Evolutionary conservation across 352 stramenopile genomes (phyloP), one percentile per base, ranked within the genome.

Genomic region (Phytophthora podocarpi): DNA sequence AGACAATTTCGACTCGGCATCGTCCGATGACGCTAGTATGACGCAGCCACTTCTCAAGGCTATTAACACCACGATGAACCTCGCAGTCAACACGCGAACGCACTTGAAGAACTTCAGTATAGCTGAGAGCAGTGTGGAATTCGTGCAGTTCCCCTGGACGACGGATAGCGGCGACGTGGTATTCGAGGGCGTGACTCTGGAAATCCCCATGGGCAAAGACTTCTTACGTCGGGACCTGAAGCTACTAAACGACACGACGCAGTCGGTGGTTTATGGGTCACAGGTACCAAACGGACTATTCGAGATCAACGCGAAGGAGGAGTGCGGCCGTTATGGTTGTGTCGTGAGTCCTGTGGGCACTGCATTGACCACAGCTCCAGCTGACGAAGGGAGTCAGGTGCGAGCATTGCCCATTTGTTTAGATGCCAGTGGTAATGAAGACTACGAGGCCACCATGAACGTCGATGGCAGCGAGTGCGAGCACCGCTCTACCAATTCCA

Each of bases 271-370:
- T 2, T 77, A 77, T 40, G 68, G 68, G n/a, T 46, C 53, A 10
- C 24, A 63, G 10, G 68, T 51, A 1, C 53, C 52, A 2, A 30
- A 52, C 7, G 61, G 49, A 0, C 37, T 74, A 7, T 87, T 85
- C 53, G 59, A 85, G 47, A 84, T 87, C 43, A 87, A 87, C 41
- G 50, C 78, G 1, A 85, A 85, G 46, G 78, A 87, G 20, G 78
- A 85, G 23, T 87, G 78, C 40, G 73, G 75, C 18, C 64, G 67
- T n/a, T 56, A 59, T 31, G 75, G 64, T 24, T 87, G 78, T 26
- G 47, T 85, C 2, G 58, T 87, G 13, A 85, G 74, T 35, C 63
- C 72, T 10, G 63, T 70, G 0, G 74, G 74, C 4, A 66, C 61
- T 12, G n/a, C 30, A 0, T 57, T 78, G 27, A 68, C 65, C 1